Base-by-base conservation (phyloP, 208 protist genomes). In the Acanthamoeba polyphaga region DNA sequence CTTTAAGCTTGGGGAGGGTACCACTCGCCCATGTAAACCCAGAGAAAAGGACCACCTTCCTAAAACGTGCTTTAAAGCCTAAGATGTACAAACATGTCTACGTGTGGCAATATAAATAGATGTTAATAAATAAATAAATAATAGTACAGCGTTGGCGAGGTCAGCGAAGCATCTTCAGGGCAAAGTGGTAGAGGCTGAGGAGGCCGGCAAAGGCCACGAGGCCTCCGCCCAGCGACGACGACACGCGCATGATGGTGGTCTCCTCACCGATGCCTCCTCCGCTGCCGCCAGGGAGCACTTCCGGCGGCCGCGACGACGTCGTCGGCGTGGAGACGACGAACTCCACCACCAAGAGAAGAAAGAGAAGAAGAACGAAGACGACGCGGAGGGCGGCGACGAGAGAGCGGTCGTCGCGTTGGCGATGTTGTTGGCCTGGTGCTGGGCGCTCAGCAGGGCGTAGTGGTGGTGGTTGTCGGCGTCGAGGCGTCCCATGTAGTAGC, bases 111-210 rank as follows among this genome's bases (percentile, higher is more conserved):
- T n/a, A n/a, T n/a, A n/a, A n/a, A n/a, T n/a, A n/a, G n/a, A n/a
- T n/a, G n/a, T n/a, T n/a, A n/a, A 38, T 38, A 38, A 38, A 38
- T 38, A 38, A 38, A 38, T 38, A 38, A 38, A 38, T 1, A 38
- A 38, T 38, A 38, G 38, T 38, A 38, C 38, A 38, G 1, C 38
- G n/a, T n/a, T n/a, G n/a, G n/a, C 3, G 38, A 38, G 38, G 38
- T 55, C 51, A 55, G 60, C 60, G 60, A 27, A 76, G 68, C 68
- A 76, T 76, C 34, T 76, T 76, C 4, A 76, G 68, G 68, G 68
- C 68, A 43, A 76, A 76, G 68, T 76, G 68, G 68, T 76, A 76
- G 68, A 76, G 68, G 34, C 68, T 43, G n/a, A 76, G 29, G 22
- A 76, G 68, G 9, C 68, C 68, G 34, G 29, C 34, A 43, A 76